Percentiles rank a stretch among this genome's conserved stretches.
phyloP scores from a whole-genome alignment of 805 yeast genomes.

The Tetrapisispora fleetii region DNA sequence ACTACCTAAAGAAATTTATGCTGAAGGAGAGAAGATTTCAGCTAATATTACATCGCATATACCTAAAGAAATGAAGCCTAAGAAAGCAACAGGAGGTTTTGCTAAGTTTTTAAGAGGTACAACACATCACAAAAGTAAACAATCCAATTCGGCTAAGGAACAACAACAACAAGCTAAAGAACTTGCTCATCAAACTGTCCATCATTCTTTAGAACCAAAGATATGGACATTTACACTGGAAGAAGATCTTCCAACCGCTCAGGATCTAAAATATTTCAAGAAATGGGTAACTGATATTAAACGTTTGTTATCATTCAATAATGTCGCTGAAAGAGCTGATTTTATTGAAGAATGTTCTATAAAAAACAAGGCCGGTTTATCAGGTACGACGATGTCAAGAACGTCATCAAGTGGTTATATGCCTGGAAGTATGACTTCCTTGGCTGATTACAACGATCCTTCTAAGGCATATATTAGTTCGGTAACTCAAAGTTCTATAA shows the following conservation, averaged over 20 bases:
- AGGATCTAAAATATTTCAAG: slow-evolving; percentile 32
- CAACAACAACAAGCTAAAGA: background rate
- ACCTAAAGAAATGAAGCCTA: background rate
- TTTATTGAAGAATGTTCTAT: slow-evolving; percentile 30
- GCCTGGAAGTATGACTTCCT: background rate
- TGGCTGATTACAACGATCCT: background rate
- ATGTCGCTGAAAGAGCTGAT: slow-evolving; percentile 41
- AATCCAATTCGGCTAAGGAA: background rate
- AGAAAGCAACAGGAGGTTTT: slow-evolving; percentile 9
- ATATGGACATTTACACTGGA: slow-evolving; percentile 23
- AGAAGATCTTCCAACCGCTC: slow-evolving; percentile 34
- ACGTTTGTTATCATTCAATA: slow-evolving; percentile 40
- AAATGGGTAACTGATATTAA: slow-evolving; percentile 49
- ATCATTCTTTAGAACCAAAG: slow-evolving; percentile 6
- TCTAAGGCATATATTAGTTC: slow-evolving; percentile 5
- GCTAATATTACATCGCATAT: background rate
- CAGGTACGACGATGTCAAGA: background rate
- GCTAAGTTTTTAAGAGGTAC: slow-evolving; percentile 14
- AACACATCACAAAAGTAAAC: background rate
- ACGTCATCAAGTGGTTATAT: background rate
- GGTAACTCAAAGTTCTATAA: slow-evolving; percentile 5
- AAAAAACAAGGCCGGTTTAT: background rate
- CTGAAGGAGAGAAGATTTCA: background rate
- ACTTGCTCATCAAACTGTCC: no score
- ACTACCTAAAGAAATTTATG: background rate